Evolutionary conservation across 2,329 filamentous ascomycete genomes (phyloP).

Genomic region (Arthroderma sp.): DNA sequence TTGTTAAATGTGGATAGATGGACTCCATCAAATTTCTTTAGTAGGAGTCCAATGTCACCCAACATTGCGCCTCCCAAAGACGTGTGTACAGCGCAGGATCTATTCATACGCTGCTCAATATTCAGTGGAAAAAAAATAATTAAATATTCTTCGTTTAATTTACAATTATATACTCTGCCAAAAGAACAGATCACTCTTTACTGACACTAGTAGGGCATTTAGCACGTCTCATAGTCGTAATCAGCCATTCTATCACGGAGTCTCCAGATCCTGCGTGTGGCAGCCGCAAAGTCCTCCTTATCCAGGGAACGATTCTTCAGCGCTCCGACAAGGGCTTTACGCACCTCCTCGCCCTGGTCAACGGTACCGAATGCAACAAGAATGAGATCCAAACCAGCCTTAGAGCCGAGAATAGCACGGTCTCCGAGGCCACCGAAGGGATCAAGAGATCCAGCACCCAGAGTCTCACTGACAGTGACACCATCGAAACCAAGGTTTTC

Average conservation of each 20-base stretch:
- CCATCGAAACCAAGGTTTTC: constrained; percentile 17
- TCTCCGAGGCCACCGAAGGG: constrained; percentile 15
- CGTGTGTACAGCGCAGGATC: too few species aligned
- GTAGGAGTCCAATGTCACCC: too few species aligned
- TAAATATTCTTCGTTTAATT: too few species aligned
- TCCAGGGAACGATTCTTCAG: not conserved
- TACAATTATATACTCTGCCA: too few species aligned
- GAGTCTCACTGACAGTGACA: constrained; percentile 20
- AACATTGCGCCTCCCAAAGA: too few species aligned
- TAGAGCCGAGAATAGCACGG: constrained; percentile 15
- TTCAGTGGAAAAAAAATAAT: too few species aligned
- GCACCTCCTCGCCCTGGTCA: constrained; percentile 18
- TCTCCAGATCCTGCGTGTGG: constrained; percentile 1
- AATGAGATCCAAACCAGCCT: constrained; percentile 21
- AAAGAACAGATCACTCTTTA: too few species aligned
- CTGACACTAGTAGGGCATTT: too few species aligned
- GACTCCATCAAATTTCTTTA: too few species aligned
- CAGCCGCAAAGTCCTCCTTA: constrained; percentile 1
- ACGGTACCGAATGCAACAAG: constrained; percentile 18
- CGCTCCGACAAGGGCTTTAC: constrained; percentile 10
- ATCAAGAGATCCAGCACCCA: constrained; percentile 18
- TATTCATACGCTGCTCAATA: too few species aligned
- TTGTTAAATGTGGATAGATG: too few species aligned
- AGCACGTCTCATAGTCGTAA: not conserved
- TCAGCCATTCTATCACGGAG: not conserved